Evolutionary conservation across 2,329 filamentous ascomycete genomes (phyloP), one percentile per base, ranked within the genome.

Genomic region (Penicillium sp.): DNA sequence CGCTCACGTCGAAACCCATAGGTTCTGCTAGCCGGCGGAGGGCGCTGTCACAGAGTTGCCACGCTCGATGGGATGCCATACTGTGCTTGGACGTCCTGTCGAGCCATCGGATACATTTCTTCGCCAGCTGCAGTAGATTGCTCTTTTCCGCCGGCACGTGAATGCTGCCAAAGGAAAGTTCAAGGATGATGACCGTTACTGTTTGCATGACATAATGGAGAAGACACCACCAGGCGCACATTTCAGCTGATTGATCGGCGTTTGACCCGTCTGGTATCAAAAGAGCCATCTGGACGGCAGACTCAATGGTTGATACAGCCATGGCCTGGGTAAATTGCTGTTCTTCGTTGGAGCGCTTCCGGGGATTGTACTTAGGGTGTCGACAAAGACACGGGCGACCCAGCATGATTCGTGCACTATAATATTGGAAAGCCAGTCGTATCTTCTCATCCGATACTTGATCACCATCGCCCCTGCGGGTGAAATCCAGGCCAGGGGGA

Each of bases 191-290:
- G 11, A 74, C 63, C 5, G 67, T 68, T 9, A 63, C 57, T 27
- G 70, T 60, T 55, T 76, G 74, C 55, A 75, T 71, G 14, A 76
- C 51, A 53, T 69, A 71, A 48, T 76, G 72, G 27, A 76, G 56
- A 16, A 73, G 56, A 51, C 63, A 70, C 69, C 70, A 75, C 73
- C 73, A 76, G 16, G 72, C 70, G 1, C 65, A 62, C 7, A 68
- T 53, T 14, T 56, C 57, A 41, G 68, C 66, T 4, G 74, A 47
- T 41, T 66, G 67, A 5, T 61, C 54, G 5, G 62, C 46, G 42
- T 70, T 64, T 2, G 69, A 66, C 28, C 62, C 54, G 14, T 70
- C 64, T 4, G 73, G 72, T 6, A 76, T 64, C 6, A 75, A 51
- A 5, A 62, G 58, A 5, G 76, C 54, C 58, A 69, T 67, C 7